Evolutionary conservation across 306 rosid species (phyloP).

Genomic region (Fragaria iinumae): DNA sequence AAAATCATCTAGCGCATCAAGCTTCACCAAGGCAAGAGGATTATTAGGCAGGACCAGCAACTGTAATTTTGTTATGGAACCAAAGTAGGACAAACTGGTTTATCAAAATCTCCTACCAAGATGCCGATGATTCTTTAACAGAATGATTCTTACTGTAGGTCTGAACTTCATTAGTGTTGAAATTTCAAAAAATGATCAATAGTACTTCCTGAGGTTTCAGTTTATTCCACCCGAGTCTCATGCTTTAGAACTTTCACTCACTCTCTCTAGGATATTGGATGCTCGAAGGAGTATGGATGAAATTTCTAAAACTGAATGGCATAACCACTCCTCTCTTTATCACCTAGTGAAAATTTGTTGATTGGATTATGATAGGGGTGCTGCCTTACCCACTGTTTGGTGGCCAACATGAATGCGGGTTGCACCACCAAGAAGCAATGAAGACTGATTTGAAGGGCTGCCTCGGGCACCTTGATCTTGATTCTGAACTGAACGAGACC

Average conservation of each 20-base stretch:
- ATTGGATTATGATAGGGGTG: not conserved
- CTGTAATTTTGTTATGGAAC: not conserved
- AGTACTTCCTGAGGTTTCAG: not conserved
- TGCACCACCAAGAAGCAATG: conserved; percentile 15
- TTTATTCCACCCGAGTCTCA: not conserved
- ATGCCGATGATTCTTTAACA: not conserved
- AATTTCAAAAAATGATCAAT: not conserved
- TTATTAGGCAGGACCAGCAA: not conserved
- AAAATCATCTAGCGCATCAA: not conserved
- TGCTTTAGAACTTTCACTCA: not conserved
- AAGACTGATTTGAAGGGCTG: not conserved
- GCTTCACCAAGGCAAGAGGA: not conserved
- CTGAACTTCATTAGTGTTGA: not conserved
- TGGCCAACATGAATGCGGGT: conserved; percentile 5
- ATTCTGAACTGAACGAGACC: conserved; percentile 13
- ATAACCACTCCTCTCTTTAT: not conserved
- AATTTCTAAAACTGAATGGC: not conserved
- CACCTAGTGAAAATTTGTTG: not conserved
- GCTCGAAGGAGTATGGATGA: not conserved
- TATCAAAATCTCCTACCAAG: not conserved
- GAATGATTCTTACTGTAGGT: not conserved
- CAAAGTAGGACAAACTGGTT: not conserved
- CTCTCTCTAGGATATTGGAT: not conserved
- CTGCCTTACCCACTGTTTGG: not conserved
- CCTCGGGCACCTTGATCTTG: conserved; percentile 30